Evolutionary conservation across 139 green algal species (phyloP), one percentile per base, ranked within the genome.

Genomic region (Asterochloris sp.): DNA sequence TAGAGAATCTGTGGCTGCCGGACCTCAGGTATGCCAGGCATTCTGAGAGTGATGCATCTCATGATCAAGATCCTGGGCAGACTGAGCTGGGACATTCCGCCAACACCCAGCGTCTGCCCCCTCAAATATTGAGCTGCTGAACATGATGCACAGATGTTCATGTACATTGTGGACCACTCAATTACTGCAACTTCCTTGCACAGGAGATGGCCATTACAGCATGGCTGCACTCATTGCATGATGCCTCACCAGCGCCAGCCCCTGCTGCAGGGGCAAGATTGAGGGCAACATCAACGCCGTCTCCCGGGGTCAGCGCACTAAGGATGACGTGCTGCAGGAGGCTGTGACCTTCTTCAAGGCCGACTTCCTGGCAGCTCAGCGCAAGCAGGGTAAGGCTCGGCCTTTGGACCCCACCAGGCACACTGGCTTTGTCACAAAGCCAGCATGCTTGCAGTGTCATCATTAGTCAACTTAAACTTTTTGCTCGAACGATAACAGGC

Each of bases 281-380:
- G 95, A 98, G 88, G 69, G 78, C n/a, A 91, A 91, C 88, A 98
- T 98, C 85, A 83, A 67, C 12, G 85, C 86, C 0, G 93, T 98
- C 62, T 92, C 95, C 9, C 81, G 78, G 24, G 94, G 94, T 4
- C 29, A 28, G 10, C 86, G 90, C 29, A 88, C 64, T 54, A 97
- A 95, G 83, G 63, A 89, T n/a, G 86, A 89, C 78, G 91, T 94
- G 83, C 87, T 96, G 76, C 23, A 82, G 24, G 89, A 95, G 73
- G 93, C 92, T 27, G 85, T 96, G 13, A 69, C 88, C 14, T 83
- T 89, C 24, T 96, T 97, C 81, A 76, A 82, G 0, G 81, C 78
- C 8, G 90, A 95, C 83, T 94, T 95, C 79, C 69, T 81, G 14
- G 63, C 73, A 62, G 93, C 92, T 1, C 73, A 82, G 82, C 64